Evolutionary conservation across 1,139 yeast genomes (phyloP), one percentile per base, ranked within the genome.

Genomic region (Candida dubliniensis): DNA sequence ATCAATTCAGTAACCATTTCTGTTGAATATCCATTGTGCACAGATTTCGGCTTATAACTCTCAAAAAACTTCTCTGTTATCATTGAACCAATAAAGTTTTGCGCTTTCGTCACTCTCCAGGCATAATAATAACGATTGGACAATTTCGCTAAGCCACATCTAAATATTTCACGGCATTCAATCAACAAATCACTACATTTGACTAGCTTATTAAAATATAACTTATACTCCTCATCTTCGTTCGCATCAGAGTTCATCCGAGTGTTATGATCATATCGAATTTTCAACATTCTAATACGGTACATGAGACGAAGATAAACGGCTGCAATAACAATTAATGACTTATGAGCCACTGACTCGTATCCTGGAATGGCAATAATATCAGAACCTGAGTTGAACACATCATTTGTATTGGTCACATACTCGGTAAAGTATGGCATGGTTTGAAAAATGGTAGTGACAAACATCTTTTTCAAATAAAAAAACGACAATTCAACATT

Each of bases 101-200:
- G 64, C 1, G 67, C 66, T 46, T 69, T 68, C 4, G 63, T 54
- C 8, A 68, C 57, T 49, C 69, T 58, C 66, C 74, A 69, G 1
- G 74, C 69, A 47, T 66, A 66, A 49, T 66, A 71, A 48, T 70
- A 69, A 32, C 72, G 51, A 35, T 60, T 60, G 33, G 68, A 61
- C 39, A 66, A 48, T 34, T 48, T 50, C 2, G 52, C 52, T 32
- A 55, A 47, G 2, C 50, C 42, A 13, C 54, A 56, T 27, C 61
- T 47, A 27, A 56, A 57, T 23, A 56, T 53, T 37, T 58, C 58
- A 3, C 54, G 51, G 29, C 60, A 57, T 40, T 56, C 50, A 2
- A 51, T 40, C 47, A 55, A 41, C 49, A 50, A 36, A 44, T 52
- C 38, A 48, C 47, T 32, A 49, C 56, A 42, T 41, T 41, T 46